These are phyloP conservation scores for Arthrobotrys sinensis DNA, from an alignment of 2,329 filamentous ascomycete genomes.

Conservation along the genomic window DNA sequence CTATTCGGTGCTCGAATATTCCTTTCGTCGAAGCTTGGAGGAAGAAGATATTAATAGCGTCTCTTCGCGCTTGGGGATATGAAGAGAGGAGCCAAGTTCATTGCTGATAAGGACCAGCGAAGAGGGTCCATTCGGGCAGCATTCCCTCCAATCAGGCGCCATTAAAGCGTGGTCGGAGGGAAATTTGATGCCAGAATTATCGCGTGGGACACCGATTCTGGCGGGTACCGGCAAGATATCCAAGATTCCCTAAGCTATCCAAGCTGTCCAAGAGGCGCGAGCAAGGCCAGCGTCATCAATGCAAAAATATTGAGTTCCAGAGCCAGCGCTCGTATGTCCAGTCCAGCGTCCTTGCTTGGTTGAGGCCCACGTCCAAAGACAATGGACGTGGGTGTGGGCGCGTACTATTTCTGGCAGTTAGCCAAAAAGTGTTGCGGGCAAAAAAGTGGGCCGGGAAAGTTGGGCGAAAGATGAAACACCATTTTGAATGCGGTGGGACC, in stretches of 20 bases:
- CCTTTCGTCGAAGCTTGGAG: constrained; percentile 20
- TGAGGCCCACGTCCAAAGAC: background rate
- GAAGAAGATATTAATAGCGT: constrained; percentile 56
- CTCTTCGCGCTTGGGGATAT: constrained; percentile 50
- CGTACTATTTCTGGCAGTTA: constrained; percentile 59
- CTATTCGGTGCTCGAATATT: constrained; percentile 12
- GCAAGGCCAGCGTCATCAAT: constrained; percentile 5
- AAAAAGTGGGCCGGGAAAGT: constrained; percentile 30
- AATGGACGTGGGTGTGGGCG: constrained; percentile 55
- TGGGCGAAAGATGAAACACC: constrained; percentile 59
- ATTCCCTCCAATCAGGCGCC: constrained; percentile 52
- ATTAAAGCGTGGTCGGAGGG: constrained; percentile 18
- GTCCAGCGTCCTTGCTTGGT: background rate
- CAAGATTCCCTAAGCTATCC: constrained; percentile 9
- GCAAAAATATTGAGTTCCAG: constrained; percentile 13
- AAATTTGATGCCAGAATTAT: constrained; percentile 45
- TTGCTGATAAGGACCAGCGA: constrained; percentile 1
- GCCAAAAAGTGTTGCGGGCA: constrained; percentile 35
- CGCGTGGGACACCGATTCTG: constrained; percentile 9
- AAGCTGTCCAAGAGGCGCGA: constrained; percentile 27
- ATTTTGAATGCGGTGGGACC: constrained; percentile 9
- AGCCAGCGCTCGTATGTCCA: background rate
- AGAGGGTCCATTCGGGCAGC: constrained; percentile 10
- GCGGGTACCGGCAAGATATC: constrained; percentile 25
- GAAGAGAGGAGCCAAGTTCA: constrained; percentile 10